Conservation (phyloP, 495 filamentous ascomycete genomes). For the Tuber microsphaerosporum region DNA sequence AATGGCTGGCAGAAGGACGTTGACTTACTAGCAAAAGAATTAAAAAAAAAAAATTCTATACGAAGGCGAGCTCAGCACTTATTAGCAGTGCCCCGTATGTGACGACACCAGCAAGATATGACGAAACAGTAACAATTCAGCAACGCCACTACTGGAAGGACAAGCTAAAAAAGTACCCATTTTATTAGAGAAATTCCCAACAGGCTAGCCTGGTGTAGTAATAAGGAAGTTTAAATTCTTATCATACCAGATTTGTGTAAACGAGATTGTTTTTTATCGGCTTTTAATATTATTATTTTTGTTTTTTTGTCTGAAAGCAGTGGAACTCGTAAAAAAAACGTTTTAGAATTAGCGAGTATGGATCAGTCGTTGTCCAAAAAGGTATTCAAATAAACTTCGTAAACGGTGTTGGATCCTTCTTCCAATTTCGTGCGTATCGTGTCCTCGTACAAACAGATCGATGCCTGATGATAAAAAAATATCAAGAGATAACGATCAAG, state of each 20-base stretch:
- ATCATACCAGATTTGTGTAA: slow-evolving; percentile 24
- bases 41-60: neutral
- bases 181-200: slow-evolving; percentile 14
- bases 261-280: slow-evolving; percentile 11
- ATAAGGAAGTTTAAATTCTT: slow-evolving; percentile 9
- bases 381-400: slow-evolving; percentile 24
- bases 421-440: slow-evolving; percentile 14
- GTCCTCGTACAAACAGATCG: slow-evolving; percentile 25
- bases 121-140: slow-evolving; percentile 3
- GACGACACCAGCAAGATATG: neutral
- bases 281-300: slow-evolving; percentile 10
- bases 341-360: slow-evolving; percentile 12
- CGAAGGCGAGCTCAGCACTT: slow-evolving; percentile 1
- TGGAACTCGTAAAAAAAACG: slow-evolving; percentile 13
- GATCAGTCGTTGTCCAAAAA: slow-evolving; percentile 33
- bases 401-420: slow-evolving; percentile 25
- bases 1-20: slow-evolving; percentile 1
- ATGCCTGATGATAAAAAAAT: slow-evolving; percentile 18
- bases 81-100: slow-evolving; percentile 11
- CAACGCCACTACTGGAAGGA: neutral
- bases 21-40: neutral
- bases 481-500: slow-evolving; percentile 29
- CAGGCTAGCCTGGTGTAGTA: neutral
- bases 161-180: slow-evolving; percentile 19
- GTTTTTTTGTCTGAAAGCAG: slow-evolving; percentile 7